Base-by-base conservation (phyloP, 192 early-diverging fungal species). In the Cetraspora pellucida region DNA sequence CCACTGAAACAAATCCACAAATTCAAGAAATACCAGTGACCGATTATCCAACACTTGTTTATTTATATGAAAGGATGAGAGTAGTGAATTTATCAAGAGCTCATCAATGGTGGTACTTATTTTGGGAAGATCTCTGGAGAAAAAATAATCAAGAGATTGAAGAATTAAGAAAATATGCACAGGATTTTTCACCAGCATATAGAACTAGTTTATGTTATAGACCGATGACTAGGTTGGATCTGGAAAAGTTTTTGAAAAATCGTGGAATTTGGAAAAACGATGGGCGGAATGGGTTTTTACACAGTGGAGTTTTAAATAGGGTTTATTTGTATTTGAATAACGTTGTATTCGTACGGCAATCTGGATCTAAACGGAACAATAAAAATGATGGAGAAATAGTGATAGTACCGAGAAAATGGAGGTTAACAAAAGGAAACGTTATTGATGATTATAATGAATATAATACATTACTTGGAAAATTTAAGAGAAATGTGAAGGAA, bases 101-200 rank as follows among this genome's bases (percentile, higher is more conserved):
- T n/a, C 82, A 84, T 68, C 82, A 84, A 67, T 84, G 82, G 82
- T 91, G 90, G 90, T 91, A 88, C 52, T 78, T 91, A 21, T 90
- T 91, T 74, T 91, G 89, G 89, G 90, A 91, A 64, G 90, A 91
- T 52, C 70, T 91, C 0, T 90, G 88, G 69, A 80, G 89, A 9
- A 82, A 89, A n/a, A 89, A 91, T 75, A 77, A 76, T 28, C 49
- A 78, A 10, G 76, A 83, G n/a, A 87, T 85, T 19, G 66, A 78
- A 17, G 74, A 84, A 63, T 74, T 91, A 14, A 57, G 73, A 19
- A 55, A 75, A 75, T 64, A 81, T 45, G 83, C 85, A 19, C 69
- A 74, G 0, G 88, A 88, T 73, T 91, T 91, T 73, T 89, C 86
- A 49, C 90, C 90, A n/a, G 83, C 87, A 0, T 91, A 89, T 64